These are phyloP conservation scores for Francoa sonchifolia DNA, from an alignment of 441 rosid genomes.

Conservation along the genomic window DNA sequence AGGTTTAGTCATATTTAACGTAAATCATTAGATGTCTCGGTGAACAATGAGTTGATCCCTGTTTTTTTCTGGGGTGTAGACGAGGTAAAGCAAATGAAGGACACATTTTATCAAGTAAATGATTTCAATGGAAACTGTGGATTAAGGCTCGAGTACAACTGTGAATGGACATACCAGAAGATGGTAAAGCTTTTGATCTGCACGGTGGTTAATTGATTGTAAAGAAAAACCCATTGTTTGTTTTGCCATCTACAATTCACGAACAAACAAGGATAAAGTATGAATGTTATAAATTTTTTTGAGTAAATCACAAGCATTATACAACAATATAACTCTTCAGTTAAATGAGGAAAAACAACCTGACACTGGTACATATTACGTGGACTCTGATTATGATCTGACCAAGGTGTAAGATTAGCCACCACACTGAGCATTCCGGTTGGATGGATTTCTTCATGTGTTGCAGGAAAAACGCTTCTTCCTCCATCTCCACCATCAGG, in stretches of 20 bases:
- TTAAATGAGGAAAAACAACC: constrained; percentile 34
- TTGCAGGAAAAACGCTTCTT: constrained; percentile 58
- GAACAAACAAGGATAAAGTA: background rate
- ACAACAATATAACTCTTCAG: no score
- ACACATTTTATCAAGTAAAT: no score
- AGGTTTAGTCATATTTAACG: no score
- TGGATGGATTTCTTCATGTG: constrained; percentile 94
- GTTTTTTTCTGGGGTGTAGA: no score
- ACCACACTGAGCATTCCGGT: constrained; percentile 95
- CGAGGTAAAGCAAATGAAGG: background rate
- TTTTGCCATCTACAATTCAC: constrained; percentile 68
- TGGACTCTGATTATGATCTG: constrained; percentile 98
- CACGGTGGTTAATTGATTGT: constrained; percentile 69
- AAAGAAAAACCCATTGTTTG: constrained; percentile 94
- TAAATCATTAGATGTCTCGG: no score
- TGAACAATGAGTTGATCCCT: no score
- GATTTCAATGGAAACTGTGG: no score
- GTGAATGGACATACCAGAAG: constrained; percentile 47
- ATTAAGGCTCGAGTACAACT: background rate
- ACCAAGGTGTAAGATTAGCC: constrained; percentile 98
- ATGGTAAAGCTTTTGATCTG: constrained; percentile 94
- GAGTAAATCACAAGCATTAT: no score
- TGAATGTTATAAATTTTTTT: background rate
- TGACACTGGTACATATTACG: constrained; percentile 98
- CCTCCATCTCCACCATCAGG: constrained; percentile 80